Evolutionary conservation across 805 yeast species (phyloP), one percentile per base, ranked within the genome.

Genomic region (Ogataea pignaliae): DNA sequence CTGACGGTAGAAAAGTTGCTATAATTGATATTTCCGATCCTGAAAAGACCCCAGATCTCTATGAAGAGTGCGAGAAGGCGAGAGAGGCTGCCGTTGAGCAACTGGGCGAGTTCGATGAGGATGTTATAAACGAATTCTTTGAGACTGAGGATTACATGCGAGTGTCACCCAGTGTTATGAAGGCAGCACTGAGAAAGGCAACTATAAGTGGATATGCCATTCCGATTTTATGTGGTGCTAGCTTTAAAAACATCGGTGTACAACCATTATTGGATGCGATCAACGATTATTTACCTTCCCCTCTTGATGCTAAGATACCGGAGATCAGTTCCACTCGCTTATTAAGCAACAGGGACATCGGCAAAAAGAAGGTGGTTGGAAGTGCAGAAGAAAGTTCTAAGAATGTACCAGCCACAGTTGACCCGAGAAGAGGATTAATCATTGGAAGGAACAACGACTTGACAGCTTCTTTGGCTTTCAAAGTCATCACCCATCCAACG

Each of bases 201-300:
- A 86, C 96, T 0, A 50, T 88, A 7, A 60, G 62, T 1, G 73
- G 76, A 39, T 63, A 67, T 33, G 72, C 87, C 1, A 76, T 83
- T 0, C 97, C 99, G 0, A 86, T 93, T 0, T 65, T 90, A 32
- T 89, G 97, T 64, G 99, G 99, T 11, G 86, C 97, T 2, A 85
- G 96, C 43, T 93, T 91, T 65, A 77, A 74, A 52, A 91, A 91
- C 61, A 85, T 91, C 37, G 99, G 99, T 21, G 96, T 93, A 2
- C 98, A 93, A 60, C 97, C 98, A 1, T 68, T 93, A 39, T 65
- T 93, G 64, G 97, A 91, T 63, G 90, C 95, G 0, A 75, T 90
- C 11, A 75, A 80, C 1, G 75, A 77, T 43, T 93, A 76, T 55
- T 66, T 93, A 14, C 98, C 99, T 0, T 80, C 89, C 1, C 98